phyloP scores from a whole-genome alignment of 768 basidiomycete genomes.

The Steccherinum ochraceum region DNA sequence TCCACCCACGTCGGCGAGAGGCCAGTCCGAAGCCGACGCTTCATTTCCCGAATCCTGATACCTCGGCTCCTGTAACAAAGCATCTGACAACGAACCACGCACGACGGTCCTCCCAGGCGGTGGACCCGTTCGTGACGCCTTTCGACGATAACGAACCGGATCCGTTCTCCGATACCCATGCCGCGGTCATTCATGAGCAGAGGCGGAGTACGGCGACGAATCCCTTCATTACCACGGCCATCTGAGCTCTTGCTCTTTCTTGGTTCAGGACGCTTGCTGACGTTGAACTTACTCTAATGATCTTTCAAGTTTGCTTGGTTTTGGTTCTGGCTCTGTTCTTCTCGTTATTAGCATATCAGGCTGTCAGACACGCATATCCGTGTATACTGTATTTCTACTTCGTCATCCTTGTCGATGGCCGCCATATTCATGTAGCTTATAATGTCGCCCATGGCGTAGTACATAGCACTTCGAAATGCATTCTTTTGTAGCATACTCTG shows the following conservation, averaged over 20 bases:
- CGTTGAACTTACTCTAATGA: too few species aligned
- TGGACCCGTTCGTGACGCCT: slow-evolving; percentile 66
- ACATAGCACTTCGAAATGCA: too few species aligned
- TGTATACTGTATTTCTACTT: too few species aligned
- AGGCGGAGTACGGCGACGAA: slow-evolving; percentile 47
- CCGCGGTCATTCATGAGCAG: slow-evolving; percentile 13
- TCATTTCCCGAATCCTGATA: slow-evolving; percentile 17
- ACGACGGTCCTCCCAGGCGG: slow-evolving; percentile 33
- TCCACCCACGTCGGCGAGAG: slow-evolving; percentile 11
- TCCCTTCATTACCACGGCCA: slow-evolving; percentile 37
- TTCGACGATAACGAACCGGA: slow-evolving; percentile 56
- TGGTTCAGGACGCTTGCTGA: too few species aligned
- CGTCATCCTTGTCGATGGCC: too few species aligned
- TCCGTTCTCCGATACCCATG: background rate
- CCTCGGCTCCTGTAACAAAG: slow-evolving; percentile 34
- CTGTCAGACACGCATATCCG: too few species aligned
- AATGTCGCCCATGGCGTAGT: too few species aligned
- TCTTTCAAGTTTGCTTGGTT: too few species aligned
- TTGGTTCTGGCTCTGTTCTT: too few species aligned
- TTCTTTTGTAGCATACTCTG: too few species aligned
- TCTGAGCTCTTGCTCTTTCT: slow-evolving; percentile 14
- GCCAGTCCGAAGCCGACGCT: slow-evolving; percentile 1
- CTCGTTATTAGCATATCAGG: background rate
- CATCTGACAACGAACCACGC: slow-evolving; percentile 38
- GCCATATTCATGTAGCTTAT: background rate